Percentiles rank a stretch among this genome's conserved stretches.
These are phyloP conservation scores for Claviceps maximensis DNA, from an alignment of 2,329 filamentous ascomycete genomes.

Conservation along the genomic window DNA sequence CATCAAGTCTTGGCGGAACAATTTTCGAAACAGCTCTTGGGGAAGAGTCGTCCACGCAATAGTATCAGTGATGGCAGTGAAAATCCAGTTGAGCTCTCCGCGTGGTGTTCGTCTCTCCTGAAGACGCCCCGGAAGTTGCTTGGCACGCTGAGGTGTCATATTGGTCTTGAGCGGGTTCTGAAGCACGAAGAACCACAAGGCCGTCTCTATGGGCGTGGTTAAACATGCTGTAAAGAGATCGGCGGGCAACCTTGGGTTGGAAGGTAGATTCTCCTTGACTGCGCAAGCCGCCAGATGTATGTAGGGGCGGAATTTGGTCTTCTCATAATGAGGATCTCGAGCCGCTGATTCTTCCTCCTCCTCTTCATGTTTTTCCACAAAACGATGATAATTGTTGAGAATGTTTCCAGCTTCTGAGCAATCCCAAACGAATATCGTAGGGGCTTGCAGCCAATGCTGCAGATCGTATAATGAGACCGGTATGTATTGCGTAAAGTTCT, in stretches of 20 bases:
- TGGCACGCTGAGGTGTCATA: slow-evolving; percentile 68
- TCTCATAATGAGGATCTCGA: slow-evolving; percentile 71
- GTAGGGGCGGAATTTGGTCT: slow-evolving; percentile 54
- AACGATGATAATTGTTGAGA: slow-evolving; percentile 84
- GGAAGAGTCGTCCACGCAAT: slow-evolving; percentile 96
- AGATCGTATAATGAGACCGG: slow-evolving; percentile 91
- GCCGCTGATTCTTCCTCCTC: slow-evolving; percentile 68
- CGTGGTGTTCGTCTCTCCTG: slow-evolving; percentile 88
- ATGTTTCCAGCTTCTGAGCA: slow-evolving; percentile 96
- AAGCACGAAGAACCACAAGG: slow-evolving; percentile 87
- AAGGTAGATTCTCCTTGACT: slow-evolving; percentile 83
- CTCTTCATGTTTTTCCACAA: slow-evolving; percentile 86
- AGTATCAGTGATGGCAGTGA: slow-evolving; percentile 95
- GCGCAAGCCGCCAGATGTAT: slow-evolving; percentile 90
- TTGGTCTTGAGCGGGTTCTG: slow-evolving; percentile 66
- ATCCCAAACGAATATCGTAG: slow-evolving; percentile 94
- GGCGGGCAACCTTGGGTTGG: slow-evolving; percentile 82
- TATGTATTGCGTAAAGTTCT: slow-evolving; percentile 97
- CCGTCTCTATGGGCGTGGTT: slow-evolving; percentile 96
- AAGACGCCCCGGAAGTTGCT: slow-evolving; percentile 78
- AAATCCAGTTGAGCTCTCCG: slow-evolving; percentile 97
- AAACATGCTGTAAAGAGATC: slow-evolving; percentile 94
- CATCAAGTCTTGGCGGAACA: slow-evolving; percentile 96
- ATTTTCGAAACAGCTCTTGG: slow-evolving; percentile 83
- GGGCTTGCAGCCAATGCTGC: slow-evolving; percentile 89